Base-by-base conservation (phyloP, 2,329 filamentous ascomycete genomes). In the Knufia petricola region DNA sequence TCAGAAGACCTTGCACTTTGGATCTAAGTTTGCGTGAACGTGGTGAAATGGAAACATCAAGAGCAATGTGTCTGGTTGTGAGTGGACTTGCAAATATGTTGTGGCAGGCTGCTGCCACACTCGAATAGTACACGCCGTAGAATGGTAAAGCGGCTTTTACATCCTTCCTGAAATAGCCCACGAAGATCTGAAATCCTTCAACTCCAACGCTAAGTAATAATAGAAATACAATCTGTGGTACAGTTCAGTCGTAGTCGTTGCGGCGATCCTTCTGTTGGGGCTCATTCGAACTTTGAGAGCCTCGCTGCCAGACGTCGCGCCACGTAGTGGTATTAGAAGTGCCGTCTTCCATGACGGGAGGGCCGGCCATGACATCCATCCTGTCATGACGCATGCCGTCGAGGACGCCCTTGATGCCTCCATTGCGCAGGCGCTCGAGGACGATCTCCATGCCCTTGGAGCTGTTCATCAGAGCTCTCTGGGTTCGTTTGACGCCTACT, bases 381-480 rank as follows among this genome's bases (percentile, higher is more conserved):
- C 55, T 70, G 59, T 85, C 81, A 57, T 71, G 69, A 45, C 79
- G 70, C 81, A 85, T 85, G 23, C 80, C 81, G 55, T 85, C 82
- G 24, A 86, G 66, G n/a, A 85, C 82, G 19, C 67, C 81, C 13
- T 84, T 79, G 15, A 86, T 68, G 0, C 82, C 83, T 32, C 82
- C 82, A 50, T 73, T 71, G 47, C 82, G 71, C 61, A 86, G 64
- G 30, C 79, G 68, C 59, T 80, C 76, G 6, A 83, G 67, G 19
- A 83, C 79, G 19, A 82, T 72, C 51, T 79, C 80, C 79, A 83
- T 82, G 46, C 79, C 79, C 58, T 82, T 72, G 52, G 77, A 77
- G 53, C 79, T 79, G 58, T 79, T 81, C 8, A 77, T 66, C 58
- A 82, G 71, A 15, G 77, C 78, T 50, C 77, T 73, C 48, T 77